Evolutionary conservation across 768 basidiomycete species (phyloP).

Genomic region (Tricholoma bakamatsutake): DNA sequence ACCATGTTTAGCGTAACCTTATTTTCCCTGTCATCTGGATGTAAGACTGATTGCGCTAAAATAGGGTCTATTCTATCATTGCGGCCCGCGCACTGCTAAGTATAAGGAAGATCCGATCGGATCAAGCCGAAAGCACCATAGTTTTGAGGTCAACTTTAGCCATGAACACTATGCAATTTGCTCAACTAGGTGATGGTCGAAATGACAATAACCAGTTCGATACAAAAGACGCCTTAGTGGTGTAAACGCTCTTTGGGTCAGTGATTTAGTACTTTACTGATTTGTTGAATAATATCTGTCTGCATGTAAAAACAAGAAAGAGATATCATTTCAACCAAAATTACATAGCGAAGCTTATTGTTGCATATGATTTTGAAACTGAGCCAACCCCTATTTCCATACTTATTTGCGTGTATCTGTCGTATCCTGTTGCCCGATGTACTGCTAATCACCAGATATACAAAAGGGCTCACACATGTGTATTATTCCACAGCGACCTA

Average conservation of each 20-base stretch:
- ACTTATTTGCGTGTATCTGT: too few species aligned
- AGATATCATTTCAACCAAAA: too few species aligned
- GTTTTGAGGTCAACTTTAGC: neutral
- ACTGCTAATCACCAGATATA: neutral
- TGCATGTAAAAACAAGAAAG: too few species aligned
- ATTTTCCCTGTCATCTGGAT: neutral
- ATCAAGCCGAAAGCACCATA: neutral
- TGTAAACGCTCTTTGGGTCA: too few species aligned
- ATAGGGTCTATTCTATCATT: conserved; percentile 1
- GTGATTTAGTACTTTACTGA: too few species aligned
- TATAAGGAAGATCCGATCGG: neutral
- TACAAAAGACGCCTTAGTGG: too few species aligned
- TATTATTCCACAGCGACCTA: conserved; percentile 51
- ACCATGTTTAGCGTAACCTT: neutral
- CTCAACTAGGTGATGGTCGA: neutral
- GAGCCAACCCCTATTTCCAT: too few species aligned
- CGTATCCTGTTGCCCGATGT: too few species aligned
- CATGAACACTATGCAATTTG: neutral
- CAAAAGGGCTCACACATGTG: conserved; percentile 22
- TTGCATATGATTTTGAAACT: too few species aligned
- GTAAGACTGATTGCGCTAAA: neutral
- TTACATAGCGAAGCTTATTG: too few species aligned
- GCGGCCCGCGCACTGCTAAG: conserved; percentile 1
- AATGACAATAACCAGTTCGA: too few species aligned
- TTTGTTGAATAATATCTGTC: too few species aligned